phyloP scores from a whole-genome alignment of 2,329 filamentous ascomycete species.

The Colletotrichum musae region DNA sequence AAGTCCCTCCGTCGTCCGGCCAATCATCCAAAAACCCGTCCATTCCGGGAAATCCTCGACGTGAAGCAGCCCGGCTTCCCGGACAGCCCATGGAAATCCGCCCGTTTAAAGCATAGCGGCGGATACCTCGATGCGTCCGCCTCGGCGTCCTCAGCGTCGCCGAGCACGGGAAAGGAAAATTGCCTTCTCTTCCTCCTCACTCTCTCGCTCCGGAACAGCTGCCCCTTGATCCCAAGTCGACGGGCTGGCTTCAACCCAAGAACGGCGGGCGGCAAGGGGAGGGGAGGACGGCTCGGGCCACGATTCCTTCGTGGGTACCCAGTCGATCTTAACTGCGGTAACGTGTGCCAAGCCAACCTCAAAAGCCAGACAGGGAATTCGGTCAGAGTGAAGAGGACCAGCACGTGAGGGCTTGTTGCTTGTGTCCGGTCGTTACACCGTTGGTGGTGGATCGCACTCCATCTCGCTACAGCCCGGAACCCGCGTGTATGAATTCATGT shows the following conservation, averaged over 20 bases:
- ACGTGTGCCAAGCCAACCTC: constrained; percentile 26
- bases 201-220: too few species aligned
- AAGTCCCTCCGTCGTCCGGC: not conserved
- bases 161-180: not conserved
- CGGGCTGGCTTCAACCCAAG: too few species aligned
- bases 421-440: constrained; percentile 5
- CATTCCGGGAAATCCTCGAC: constrained; percentile 1
- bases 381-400: not conserved
- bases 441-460: constrained; percentile 22
- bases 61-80: constrained; percentile 6
- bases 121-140: not conserved
- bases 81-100: not conserved
- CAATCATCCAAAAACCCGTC: constrained; percentile 7
- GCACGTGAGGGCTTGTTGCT: not conserved
- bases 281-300: constrained; percentile 2
- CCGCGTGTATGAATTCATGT: not conserved
- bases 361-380: constrained; percentile 19
- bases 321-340: constrained; percentile 16
- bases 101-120: constrained; percentile 6
- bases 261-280: constrained; percentile 1
- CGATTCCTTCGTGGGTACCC: constrained; percentile 3
- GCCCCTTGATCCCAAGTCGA: not conserved
- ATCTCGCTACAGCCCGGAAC: constrained; percentile 27
- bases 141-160: constrained; percentile 1
- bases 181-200: not conserved